Evolutionary conservation across 176 grass and related monocot species (phyloP).

Genomic region (Oryza glumipatula): DNA sequence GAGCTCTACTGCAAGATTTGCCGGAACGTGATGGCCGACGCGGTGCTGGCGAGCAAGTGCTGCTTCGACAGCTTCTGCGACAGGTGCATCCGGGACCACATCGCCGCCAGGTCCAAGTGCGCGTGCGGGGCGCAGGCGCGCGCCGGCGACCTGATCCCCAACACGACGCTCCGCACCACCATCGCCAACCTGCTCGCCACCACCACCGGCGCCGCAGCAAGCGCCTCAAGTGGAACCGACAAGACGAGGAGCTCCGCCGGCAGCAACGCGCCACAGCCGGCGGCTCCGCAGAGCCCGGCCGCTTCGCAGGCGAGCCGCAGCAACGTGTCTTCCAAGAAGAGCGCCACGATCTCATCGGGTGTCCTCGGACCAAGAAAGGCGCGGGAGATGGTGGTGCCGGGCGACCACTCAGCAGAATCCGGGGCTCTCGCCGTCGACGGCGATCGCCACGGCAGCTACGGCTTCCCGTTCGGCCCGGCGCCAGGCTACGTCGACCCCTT

Average conservation of each 20-base stretch:
- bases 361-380: background rate
- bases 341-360: background rate
- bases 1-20: constrained; percentile 43
- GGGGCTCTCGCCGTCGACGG: background rate
- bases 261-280: background rate
- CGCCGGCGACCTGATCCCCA: constrained; percentile 40
- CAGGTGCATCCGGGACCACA: constrained; percentile 23
- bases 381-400: background rate
- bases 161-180: constrained; percentile 4
- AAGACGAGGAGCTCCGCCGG: constrained; percentile 25
- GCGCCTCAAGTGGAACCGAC: background rate
- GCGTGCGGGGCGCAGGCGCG: constrained; percentile 18
- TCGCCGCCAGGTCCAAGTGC: constrained; percentile 13
- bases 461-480: background rate
- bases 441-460: background rate
- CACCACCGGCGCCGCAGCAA: background rate
- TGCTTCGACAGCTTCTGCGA: constrained; percentile 48
- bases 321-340: background rate
- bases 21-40: constrained; percentile 33
- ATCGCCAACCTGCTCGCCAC: constrained; percentile 24
- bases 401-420: background rate
- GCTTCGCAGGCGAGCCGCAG: background rate
- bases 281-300: background rate
- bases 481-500: constrained; percentile 15
- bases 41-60: constrained; percentile 37